Conservation (phyloP, 2,329 filamentous ascomycete species). For the Lecanosticta acicola region DNA sequence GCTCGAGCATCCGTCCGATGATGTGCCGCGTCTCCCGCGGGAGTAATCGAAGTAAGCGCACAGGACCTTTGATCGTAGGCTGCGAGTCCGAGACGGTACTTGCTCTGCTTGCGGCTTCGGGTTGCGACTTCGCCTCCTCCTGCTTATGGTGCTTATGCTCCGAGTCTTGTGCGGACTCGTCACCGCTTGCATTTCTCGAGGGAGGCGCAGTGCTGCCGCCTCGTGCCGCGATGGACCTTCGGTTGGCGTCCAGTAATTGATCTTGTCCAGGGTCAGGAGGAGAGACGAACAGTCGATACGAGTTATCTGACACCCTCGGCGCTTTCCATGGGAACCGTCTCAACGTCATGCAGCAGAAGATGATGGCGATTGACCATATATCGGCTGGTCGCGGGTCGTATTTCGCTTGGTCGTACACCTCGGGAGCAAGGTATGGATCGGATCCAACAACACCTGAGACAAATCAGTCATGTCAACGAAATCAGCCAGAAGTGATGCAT, state of each 20-base stretch:
- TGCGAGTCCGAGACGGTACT: slow-evolving; percentile 25
- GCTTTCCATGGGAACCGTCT: slow-evolving; percentile 96
- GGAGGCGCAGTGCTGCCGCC: slow-evolving; percentile 36
- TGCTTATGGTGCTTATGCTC: slow-evolving; percentile 24
- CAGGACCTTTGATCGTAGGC: slow-evolving; percentile 78
- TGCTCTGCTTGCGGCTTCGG: slow-evolving; percentile 21
- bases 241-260: slow-evolving; percentile 26
- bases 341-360: slow-evolving; percentile 97
- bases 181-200: slow-evolving; percentile 34
- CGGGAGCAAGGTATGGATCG: slow-evolving; percentile 92
- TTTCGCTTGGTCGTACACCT: slow-evolving; percentile 88
- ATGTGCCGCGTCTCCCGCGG: slow-evolving; percentile 87
- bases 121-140: slow-evolving; percentile 42
- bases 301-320: slow-evolving; percentile 84
- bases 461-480: slow-evolving; percentile 5
- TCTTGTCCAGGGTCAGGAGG: slow-evolving; percentile 66
- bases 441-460: slow-evolving; percentile 68
- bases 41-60: slow-evolving; percentile 78
- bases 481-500: slow-evolving; percentile 34
- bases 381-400: slow-evolving; percentile 93
- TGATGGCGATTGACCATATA: slow-evolving; percentile 97
- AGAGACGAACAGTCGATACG: slow-evolving; percentile 86
- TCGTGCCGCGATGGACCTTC: slow-evolving; percentile 21
- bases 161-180: slow-evolving; percentile 9
- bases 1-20: slow-evolving; percentile 84